Conservation (phyloP, 2,329 filamentous ascomycete species). For the Paraphoma sp. region DNA sequence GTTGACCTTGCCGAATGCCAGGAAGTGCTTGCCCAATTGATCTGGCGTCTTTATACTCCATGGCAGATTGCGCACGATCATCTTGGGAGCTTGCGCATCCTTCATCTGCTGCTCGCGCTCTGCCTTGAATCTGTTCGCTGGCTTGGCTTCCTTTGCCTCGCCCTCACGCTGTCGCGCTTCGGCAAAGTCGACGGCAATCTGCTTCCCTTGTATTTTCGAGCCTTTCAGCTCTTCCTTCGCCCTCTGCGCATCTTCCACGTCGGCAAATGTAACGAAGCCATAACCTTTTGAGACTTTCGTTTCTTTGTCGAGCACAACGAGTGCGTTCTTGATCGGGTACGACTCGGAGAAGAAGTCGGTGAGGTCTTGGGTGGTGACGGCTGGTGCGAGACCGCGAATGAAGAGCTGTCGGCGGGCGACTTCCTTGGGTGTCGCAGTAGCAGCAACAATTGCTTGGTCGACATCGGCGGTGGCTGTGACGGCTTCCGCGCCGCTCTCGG, state of each 20-base stretch:
- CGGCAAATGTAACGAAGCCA: conserved; percentile 96
- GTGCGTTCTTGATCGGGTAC: conserved; percentile 93
- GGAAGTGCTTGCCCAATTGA: conserved; percentile 79
- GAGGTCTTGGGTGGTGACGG: conserved; percentile 80
- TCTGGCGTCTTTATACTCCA: conserved; percentile 93
- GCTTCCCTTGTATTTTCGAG: conserved; percentile 76
- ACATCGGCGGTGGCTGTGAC: conserved; percentile 34
- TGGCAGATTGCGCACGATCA: conserved; percentile 92
- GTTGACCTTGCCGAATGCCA: conserved; percentile 90
- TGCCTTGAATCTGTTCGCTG: conserved; percentile 66
- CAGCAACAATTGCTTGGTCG: conserved; percentile 19
- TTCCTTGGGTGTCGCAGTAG: conserved; percentile 29
- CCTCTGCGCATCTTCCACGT: conserved; percentile 84
- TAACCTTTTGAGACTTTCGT: conserved; percentile 91
- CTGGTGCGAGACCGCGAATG: conserved; percentile 81
- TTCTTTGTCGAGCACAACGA: conserved; percentile 83
- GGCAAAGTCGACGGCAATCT: conserved; percentile 85
- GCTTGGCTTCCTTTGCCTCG: conserved; percentile 46
- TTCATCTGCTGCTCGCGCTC: conserved; percentile 69
- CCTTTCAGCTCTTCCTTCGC: conserved; percentile 85
- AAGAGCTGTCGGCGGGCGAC: conserved; percentile 69
- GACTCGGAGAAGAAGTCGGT: conserved; percentile 92
- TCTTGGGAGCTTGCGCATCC: conserved; percentile 73
- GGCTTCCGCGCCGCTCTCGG: conserved; percentile 44
- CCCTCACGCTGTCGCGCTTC: conserved; percentile 78